phyloP scores from a whole-genome alignment of 2,329 filamentous ascomycete species.

The Colletotrichum sp. region DNA sequence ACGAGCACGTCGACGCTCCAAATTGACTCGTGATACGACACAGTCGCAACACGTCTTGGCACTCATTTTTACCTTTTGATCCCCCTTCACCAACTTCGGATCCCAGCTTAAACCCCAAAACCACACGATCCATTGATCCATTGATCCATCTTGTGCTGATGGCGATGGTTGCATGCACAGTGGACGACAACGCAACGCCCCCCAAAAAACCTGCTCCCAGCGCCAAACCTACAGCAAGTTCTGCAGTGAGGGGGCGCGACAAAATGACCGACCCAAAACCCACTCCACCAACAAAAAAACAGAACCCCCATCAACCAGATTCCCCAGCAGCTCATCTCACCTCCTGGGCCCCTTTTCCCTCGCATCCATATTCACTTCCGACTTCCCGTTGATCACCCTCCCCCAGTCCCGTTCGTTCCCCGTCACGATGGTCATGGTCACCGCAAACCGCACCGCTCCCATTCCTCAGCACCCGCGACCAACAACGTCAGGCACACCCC shows the following conservation, averaged over 20 bases:
- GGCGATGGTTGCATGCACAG: neutral
- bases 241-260: neutral
- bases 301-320: neutral
- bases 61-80: neutral
- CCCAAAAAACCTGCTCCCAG: neutral
- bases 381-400: neutral
- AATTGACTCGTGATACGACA: neutral
- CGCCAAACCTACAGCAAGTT: neutral
- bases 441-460: neutral
- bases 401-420: neutral
- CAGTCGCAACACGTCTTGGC: neutral
- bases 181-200: neutral
- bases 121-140: neutral
- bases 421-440: neutral
- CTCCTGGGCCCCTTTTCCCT: neutral
- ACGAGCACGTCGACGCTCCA: neutral
- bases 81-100: neutral
- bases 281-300: neutral
- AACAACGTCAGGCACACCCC: neutral
- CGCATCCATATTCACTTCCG: neutral
- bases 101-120: neutral
- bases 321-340: neutral
- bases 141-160: neutral
- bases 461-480: neutral
- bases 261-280: neutral